A percentile compares a stretch with the other conserved stretches of the same genome.
phyloP scores from a whole-genome alignment of 305 asterid genomes.

The Plantago rigida region DNA sequence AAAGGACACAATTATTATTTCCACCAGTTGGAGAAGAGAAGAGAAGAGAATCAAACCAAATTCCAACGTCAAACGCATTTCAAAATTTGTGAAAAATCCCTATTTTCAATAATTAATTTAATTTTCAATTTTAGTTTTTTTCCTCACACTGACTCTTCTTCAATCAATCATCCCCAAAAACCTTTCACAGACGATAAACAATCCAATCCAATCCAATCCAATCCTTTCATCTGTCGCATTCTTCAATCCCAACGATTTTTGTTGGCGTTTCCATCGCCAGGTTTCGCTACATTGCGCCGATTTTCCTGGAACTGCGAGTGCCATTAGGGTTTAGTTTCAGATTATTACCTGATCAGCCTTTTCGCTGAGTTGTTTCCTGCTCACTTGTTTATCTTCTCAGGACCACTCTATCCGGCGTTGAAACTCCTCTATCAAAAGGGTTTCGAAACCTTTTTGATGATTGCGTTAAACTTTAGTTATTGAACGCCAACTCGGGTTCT shows the following conservation, averaged over 20 bases:
- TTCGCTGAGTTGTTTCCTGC: neutral
- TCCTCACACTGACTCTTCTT: neutral
- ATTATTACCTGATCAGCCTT: neutral
- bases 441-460: neutral
- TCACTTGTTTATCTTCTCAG: neutral
- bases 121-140: constrained; percentile 3
- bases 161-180: neutral
- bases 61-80: constrained; percentile 36
- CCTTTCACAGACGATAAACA: neutral
- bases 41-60: constrained; percentile 16
- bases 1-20: too few relatives aligned
- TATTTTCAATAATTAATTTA: constrained; percentile 3
- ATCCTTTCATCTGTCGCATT: neutral
- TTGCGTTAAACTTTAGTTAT: neutral
- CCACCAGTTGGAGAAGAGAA: neutral
- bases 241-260: neutral
- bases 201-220: neutral
- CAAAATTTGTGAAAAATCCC: constrained; percentile 26
- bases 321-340: neutral
- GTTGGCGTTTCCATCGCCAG: neutral
- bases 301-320: neutral
- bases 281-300: neutral
- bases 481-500: neutral
- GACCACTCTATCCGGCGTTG: neutral
- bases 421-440: neutral